phyloP scores from a whole-genome alignment of 2,329 filamentous ascomycete species.

The Didymella exigua region DNA sequence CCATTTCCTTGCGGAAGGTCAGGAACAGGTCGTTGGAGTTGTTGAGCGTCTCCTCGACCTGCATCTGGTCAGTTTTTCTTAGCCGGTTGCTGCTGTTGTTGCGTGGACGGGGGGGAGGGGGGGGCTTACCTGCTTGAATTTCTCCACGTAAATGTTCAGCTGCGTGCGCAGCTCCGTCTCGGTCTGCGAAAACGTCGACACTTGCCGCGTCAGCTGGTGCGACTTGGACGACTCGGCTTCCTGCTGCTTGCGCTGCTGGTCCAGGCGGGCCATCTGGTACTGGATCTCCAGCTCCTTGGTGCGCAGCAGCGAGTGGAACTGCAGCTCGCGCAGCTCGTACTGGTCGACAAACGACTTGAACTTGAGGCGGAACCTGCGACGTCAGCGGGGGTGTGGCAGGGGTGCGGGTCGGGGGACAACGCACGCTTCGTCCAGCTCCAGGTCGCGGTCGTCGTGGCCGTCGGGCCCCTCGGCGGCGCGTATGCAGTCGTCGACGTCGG shows the following conservation, averaged over 20 bases:
- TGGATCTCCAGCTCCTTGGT: constrained; percentile 97
- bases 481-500: constrained; percentile 86
- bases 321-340: constrained; percentile 91
- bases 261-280: constrained; percentile 84
- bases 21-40: constrained; percentile 98
- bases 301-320: constrained; percentile 89
- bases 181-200: constrained; percentile 94
- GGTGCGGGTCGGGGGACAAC: constrained; percentile 39
- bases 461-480: constrained; percentile 83
- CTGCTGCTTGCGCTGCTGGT: constrained; percentile 86
- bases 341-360: constrained; percentile 97
- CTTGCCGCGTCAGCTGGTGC: constrained; percentile 85
- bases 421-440: constrained; percentile 88
- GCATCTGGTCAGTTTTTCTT: constrained; percentile 59
- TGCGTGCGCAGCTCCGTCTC: constrained; percentile 93
- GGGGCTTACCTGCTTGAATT: constrained; percentile 90
- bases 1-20: constrained; percentile 98
- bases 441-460: constrained; percentile 74
- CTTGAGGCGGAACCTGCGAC: constrained; percentile 66
- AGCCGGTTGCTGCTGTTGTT: no score
- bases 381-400: constrained; percentile 17
- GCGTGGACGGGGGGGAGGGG: no score
- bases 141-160: constrained; percentile 97
- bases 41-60: constrained; percentile 98
- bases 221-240: constrained; percentile 81